Base-by-base conservation (phyloP, 495 filamentous ascomycete genomes). In the Penicillium flavigenum region DNA sequence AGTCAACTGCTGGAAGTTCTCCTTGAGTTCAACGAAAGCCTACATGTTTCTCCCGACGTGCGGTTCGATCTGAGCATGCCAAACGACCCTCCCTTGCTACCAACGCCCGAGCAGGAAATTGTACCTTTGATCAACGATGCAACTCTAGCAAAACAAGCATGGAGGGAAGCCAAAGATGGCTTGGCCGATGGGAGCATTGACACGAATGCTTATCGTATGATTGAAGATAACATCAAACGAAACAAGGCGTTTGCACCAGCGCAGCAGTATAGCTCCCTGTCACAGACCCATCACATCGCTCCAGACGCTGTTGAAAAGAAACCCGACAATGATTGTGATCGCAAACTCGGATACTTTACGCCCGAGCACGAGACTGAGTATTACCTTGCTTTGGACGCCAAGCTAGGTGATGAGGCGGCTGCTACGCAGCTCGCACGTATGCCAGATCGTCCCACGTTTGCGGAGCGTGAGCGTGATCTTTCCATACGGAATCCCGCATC, bases 1-100 rank as follows among this genome's bases (percentile, higher is more conserved):
- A 90, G 88, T 56, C 87, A 88, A 60, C 74, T 95, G 14, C 82
- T 96, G 24, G 94, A 96, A 62, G 75, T 96, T 29, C 82, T 94
- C 26, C 79, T 94, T 47, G 92, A 96, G 60, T 83, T 96, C 63
- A 97, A 97, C 71, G 84, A 88, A 20, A 87, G 82, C 38, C 70
- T 83, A 4, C 88, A 90, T 66, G 82, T 97, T 27, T 84, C 90
- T 6, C 81, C 88, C 24, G 78, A 86, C 48, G 78, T 88, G 60
- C 88, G 90, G 62, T 90, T 89, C 71, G 74, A 86, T 61, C 62
- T 81, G 72, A 63, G 68, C 63, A 67, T 77, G 51, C 76, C 80
- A 34, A 74, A 59, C 29, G 71, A 79, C 57, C 65, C 71, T 47
- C 63, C 72, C 51, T 70, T 71, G 51, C 56, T 73, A 12, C 66